Evolutionary conservation across 2,329 filamentous ascomycete genomes (phyloP).

Genomic region (Colletotrichum sp.): DNA sequence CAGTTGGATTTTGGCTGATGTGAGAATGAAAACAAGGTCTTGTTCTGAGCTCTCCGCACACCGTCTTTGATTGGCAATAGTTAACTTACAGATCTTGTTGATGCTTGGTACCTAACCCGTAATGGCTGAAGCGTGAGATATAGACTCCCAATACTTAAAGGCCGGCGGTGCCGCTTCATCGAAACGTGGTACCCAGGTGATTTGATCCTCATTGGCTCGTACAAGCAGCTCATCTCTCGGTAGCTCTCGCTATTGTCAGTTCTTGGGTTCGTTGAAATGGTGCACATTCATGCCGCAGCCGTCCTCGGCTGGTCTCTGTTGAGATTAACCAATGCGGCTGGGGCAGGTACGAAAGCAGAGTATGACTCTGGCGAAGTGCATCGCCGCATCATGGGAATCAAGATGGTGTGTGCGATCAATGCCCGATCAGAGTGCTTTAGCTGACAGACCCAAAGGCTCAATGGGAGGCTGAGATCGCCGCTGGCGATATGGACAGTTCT

Average conservation of each 20-base stretch:
- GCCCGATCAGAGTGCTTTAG: background rate
- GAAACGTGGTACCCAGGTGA: background rate
- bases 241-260: background rate
- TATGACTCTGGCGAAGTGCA: conserved; percentile 27
- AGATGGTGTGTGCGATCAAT: conserved; percentile 22
- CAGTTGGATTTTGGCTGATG: background rate
- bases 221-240: background rate
- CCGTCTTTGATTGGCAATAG: background rate
- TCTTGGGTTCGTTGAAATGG: conserved; percentile 16
- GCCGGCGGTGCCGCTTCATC: background rate
- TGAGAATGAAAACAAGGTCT: background rate
- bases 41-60: background rate
- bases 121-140: background rate
- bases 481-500: conserved; percentile 38
- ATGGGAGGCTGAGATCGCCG: conserved; percentile 36
- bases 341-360: conserved; percentile 26
- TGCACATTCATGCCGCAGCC: conserved; percentile 21
- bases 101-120: background rate
- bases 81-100: background rate
- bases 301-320: conserved; percentile 25
- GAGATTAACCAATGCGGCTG: conserved; percentile 24
- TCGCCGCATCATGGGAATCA: conserved; percentile 27
- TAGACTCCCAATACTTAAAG: background rate
- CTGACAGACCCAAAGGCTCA: conserved; percentile 29
- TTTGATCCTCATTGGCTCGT: background rate